Evolutionary conservation across 129 eudicot species (phyloP).

Genomic region (Ambrosia artemisiifolia): DNA sequence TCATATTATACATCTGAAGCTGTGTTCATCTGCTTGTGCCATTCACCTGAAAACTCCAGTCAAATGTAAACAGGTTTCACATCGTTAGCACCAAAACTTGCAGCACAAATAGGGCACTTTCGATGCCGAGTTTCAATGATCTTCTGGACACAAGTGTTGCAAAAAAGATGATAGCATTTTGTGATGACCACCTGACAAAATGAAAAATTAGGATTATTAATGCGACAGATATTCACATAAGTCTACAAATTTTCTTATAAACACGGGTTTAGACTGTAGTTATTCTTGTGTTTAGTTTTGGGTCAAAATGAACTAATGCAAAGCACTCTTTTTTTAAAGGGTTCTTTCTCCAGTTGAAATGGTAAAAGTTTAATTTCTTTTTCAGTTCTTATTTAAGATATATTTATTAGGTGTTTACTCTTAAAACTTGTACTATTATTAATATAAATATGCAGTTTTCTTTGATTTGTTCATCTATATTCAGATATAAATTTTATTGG

Average conservation of each 20-base stretch:
- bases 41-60: constrained; percentile 22
- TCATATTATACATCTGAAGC: constrained; percentile 29
- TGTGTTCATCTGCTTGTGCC: constrained; percentile 5
- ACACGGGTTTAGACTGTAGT: background rate
- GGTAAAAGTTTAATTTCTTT: background rate
- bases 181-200: constrained; percentile 84
- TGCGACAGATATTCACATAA: background rate
- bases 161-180: constrained; percentile 93
- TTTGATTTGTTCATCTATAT: background rate
- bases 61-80: constrained; percentile 91
- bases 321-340: background rate
- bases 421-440: background rate
- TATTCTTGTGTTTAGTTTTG: too few relatives aligned
- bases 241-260: background rate
- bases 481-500: background rate
- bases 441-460: background rate
- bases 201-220: background rate
- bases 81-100: constrained; percentile 87
- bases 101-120: constrained; percentile 87
- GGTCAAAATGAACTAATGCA: background rate
- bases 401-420: background rate
- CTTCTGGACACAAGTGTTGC: constrained; percentile 72
- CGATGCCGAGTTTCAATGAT: constrained; percentile 77
- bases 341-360: background rate
- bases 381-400: background rate